A percentile compares a stretch with the other conserved stretches of the same genome.
phyloP scores from a whole-genome alignment of 345 rosid species.

The Psidium guajava region DNA sequence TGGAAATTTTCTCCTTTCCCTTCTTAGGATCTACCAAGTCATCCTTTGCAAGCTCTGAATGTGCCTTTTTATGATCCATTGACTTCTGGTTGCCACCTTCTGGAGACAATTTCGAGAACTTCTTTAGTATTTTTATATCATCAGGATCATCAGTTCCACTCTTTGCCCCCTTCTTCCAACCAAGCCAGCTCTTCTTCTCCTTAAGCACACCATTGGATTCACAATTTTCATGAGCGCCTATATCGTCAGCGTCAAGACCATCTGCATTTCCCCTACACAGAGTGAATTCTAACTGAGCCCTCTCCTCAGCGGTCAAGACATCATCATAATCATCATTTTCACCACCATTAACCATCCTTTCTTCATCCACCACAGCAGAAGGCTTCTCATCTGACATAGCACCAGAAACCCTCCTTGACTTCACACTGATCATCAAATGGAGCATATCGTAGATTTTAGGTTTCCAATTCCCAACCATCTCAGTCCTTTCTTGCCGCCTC shows the following conservation, averaged over 20 bases:
- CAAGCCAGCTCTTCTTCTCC: too few species aligned
- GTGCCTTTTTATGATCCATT: too few species aligned
- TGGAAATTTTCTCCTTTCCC: too few species aligned
- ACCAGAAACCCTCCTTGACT: slow-evolving; percentile 94
- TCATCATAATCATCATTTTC: slow-evolving; percentile 72
- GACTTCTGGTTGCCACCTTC: too few species aligned
- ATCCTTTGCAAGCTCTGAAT: too few species aligned
- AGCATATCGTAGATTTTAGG: slow-evolving; percentile 95
- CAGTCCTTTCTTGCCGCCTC: slow-evolving; percentile 96
- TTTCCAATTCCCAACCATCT: slow-evolving; percentile 92
- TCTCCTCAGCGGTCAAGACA: slow-evolving; percentile 85
- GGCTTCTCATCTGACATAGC: slow-evolving; percentile 48
- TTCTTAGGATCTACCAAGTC: too few species aligned
- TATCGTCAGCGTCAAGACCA: slow-evolving; percentile 64
- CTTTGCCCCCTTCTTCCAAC: too few species aligned
- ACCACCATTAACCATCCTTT: slow-evolving; percentile 40
- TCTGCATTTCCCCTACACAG: slow-evolving; percentile 57
- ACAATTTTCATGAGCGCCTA: slow-evolving; percentile 31
- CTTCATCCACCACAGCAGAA: slow-evolving; percentile 18
- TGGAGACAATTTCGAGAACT: too few species aligned
- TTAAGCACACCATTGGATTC: slow-evolving; percentile 1
- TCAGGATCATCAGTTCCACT: too few species aligned
- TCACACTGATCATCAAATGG: slow-evolving; percentile 89
- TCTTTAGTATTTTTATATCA: too few species aligned
- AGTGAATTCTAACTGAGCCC: slow-evolving; percentile 69